These are phyloP conservation scores for Xylariaceae sp. DNA, from an alignment of 2,329 filamentous ascomycete species.

Conservation along the genomic window DNA sequence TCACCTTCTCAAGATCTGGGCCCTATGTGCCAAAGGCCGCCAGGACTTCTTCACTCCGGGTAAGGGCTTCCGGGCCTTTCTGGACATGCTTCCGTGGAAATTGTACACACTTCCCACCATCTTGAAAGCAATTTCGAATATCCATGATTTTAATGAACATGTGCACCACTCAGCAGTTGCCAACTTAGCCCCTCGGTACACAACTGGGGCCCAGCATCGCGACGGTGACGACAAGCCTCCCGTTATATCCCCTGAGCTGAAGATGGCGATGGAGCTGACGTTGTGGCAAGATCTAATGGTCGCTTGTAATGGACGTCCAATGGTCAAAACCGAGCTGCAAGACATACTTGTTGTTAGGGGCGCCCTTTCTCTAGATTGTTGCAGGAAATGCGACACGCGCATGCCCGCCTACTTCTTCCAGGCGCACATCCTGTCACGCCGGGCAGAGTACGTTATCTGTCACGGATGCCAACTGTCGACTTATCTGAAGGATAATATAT, in stretches of 20 bases:
- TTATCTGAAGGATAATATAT: not conserved
- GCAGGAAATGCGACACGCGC: slow-evolving; percentile 16
- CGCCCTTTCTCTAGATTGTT: slow-evolving; percentile 4
- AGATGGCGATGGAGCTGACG: slow-evolving; percentile 12
- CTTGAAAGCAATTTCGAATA: slow-evolving; percentile 28
- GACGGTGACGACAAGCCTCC: not conserved
- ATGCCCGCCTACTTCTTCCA: slow-evolving; percentile 29
- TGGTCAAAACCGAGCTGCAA: not conserved
- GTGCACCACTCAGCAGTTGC: slow-evolving; percentile 1
- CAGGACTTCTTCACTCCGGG: slow-evolving; percentile 36
- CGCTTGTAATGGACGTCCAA: slow-evolving; percentile 21
- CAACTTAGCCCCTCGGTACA: not conserved
- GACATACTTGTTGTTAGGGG: not conserved
- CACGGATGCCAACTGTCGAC: slow-evolving; percentile 30
- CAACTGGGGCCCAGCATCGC: not conserved
- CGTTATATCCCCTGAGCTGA: not conserved
- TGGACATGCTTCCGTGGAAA: slow-evolving; percentile 35
- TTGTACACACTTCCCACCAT: slow-evolving; percentile 27
- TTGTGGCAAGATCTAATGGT: slow-evolving; percentile 30
- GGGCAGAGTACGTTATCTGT: slow-evolving; percentile 14
- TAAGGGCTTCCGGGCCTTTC: slow-evolving; percentile 34
- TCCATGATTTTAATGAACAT: slow-evolving; percentile 17
- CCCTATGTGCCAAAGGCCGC: slow-evolving; percentile 14
- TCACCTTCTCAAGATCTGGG: slow-evolving; percentile 20
- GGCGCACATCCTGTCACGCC: not conserved